A percentile compares a stretch with the other conserved stretches of the same genome.
These are phyloP conservation scores for Guyanaporus albipodus DNA, from an alignment of 768 basidiomycete genomes.

Conservation along the genomic window DNA sequence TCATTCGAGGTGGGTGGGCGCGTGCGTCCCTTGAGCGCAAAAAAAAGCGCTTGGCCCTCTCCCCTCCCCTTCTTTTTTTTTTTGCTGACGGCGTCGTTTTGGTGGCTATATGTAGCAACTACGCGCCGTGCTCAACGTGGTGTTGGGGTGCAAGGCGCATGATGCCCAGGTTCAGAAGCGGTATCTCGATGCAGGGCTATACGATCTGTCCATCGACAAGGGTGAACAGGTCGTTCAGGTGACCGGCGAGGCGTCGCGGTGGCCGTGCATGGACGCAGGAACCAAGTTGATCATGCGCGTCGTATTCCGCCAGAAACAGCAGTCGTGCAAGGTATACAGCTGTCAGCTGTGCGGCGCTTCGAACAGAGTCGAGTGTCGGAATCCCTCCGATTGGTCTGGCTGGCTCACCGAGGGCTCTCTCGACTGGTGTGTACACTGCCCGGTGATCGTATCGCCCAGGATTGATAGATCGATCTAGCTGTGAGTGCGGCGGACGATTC, in stretches of 20 bases:
- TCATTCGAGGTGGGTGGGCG: conserved; percentile 23
- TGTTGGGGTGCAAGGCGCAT: conserved; percentile 13
- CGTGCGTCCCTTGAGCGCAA: not conserved
- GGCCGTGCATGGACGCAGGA: conserved; percentile 23
- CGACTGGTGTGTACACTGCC: conserved; percentile 14
- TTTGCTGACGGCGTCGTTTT: conserved; percentile 1
- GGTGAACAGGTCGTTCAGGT: conserved; percentile 21
- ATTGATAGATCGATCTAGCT: conserved; percentile 1
- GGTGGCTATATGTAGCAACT: conserved; percentile 25
- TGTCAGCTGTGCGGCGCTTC: conserved; percentile 21
- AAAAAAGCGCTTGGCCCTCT: no score
- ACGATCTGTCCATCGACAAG: conserved; percentile 24
- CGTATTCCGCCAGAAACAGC: conserved; percentile 17
- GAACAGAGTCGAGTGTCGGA: conserved; percentile 15
- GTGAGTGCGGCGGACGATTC: conserved; percentile 21
- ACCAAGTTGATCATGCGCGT: conserved; percentile 25
- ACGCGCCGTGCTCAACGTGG: conserved; percentile 14
- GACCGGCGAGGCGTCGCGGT: conserved; percentile 17
- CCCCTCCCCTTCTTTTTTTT: no score
- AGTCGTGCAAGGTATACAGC: conserved; percentile 8
- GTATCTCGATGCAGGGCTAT: conserved; percentile 21
- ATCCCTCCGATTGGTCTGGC: conserved; percentile 12
- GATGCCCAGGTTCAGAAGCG: conserved; percentile 22
- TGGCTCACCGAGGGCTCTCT: conserved; percentile 22
- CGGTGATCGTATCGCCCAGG: not conserved